Evolutionary conservation across 2,329 filamentous ascomycete species (phyloP), one percentile per base, ranked within the genome.

Genomic region (Metarhizium humberi): DNA sequence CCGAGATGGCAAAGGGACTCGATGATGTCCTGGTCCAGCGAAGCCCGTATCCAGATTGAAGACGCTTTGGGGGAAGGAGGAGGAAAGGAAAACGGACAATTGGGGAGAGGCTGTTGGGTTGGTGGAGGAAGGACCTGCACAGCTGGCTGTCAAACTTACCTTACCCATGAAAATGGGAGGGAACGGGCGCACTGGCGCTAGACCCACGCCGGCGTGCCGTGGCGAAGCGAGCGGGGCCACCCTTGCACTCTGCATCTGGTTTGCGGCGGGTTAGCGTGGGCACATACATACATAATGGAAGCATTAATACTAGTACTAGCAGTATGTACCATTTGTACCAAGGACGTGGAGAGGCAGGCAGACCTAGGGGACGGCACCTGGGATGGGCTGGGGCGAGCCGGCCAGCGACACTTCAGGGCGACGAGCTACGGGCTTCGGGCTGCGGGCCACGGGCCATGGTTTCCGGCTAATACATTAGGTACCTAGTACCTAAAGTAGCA

Each of bases 121-220:
- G 67, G 67, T 70, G 69, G 68, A 70, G 66, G 66, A 71, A 70
- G 64, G 66, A 71, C 67, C 66, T 71, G 66, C 69, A 65, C 61
- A 64, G 62, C 67, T 69, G 65, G 66, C 64, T 61, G 61, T 59
- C 63, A 67, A 73, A 74, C 71, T 74, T 64, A 66, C 71, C 71
- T 74, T 63, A 74, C 71, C 71, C 71, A 74, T 65, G 66, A 67
- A 59, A 67, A 69, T 65, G 64, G 66, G 64, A 69, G 69, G 65
- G 67, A 70, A 70, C 67, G 68, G 67, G 65, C 63, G 61, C 53
- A 55, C 53, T 70, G 20, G 55, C 42, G 3, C 56, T 70, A 69
- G 20, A 47, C 10, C 13, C 62, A 70, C 67, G 61, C 61, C 51
- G 62, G 64, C 51, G 66, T 67, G 61, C 6, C 40, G 16, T 50